Evolutionary conservation across 371 early-diverging fungal species (phyloP).

Genomic region (Actinomortierella wolfii): DNA sequence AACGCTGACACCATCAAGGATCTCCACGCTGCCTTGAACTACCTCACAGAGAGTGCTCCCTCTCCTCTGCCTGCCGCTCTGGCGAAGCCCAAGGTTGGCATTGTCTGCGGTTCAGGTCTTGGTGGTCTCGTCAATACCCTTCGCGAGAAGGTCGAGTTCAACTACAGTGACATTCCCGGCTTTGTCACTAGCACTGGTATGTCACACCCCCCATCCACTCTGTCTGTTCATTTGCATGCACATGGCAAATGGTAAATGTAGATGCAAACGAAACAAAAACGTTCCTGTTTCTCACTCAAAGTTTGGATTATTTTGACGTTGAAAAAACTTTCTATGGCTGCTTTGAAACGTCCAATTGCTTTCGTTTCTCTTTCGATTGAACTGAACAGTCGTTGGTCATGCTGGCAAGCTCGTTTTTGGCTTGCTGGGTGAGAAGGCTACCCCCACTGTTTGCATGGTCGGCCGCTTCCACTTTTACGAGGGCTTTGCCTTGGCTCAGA

Average conservation of each 20-base stretch:
- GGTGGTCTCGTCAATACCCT: constrained; percentile 84
- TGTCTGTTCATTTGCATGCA: not conserved
- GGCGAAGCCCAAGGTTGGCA: constrained; percentile 66
- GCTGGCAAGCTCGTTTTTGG: constrained; percentile 93
- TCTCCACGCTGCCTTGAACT: constrained; percentile 29
- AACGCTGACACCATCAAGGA: constrained; percentile 38
- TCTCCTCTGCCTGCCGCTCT: constrained; percentile 23
- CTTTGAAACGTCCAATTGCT: too few relatives aligned
- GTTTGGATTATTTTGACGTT: too few relatives aligned
- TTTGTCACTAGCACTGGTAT: constrained; percentile 87
- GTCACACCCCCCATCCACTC: constrained; percentile 1
- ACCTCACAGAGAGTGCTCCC: constrained; percentile 30
- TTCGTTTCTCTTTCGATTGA: not conserved
- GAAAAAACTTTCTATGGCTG: too few relatives aligned
- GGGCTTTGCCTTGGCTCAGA: constrained; percentile 79
- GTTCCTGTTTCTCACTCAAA: too few relatives aligned
- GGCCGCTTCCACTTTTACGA: constrained; percentile 91
- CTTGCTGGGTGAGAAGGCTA: constrained; percentile 68
- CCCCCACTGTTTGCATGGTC: constrained; percentile 82
- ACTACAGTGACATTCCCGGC: constrained; percentile 86
- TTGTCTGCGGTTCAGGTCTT: constrained; percentile 93
- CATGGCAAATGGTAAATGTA: not conserved
- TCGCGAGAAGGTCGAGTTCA: constrained; percentile 66
- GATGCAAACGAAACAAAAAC: not conserved
- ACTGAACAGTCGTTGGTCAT: constrained; percentile 77